Evolutionary conservation across 495 filamentous ascomycete species (phyloP).

Genomic region (Terfezia boudieri): DNA sequence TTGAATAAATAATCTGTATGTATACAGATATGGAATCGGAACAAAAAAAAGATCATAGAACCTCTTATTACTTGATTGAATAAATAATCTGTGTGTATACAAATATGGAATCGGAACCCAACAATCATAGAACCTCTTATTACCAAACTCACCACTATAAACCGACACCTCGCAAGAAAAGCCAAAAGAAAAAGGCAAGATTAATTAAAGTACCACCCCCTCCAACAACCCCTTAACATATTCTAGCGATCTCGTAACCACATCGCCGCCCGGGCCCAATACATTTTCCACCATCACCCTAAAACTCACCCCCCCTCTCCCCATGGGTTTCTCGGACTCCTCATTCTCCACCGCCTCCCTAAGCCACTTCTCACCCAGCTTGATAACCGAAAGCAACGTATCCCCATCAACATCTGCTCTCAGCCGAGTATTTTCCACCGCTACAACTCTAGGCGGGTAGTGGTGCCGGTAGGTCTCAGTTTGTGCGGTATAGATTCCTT

Average conservation of each 20-base stretch:
- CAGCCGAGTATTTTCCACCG: conserved; percentile 6
- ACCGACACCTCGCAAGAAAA: too few relatives aligned
- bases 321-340: neutral
- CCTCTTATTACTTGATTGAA: too few relatives aligned
- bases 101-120: too few relatives aligned
- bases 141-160: too few relatives aligned
- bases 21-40: too few relatives aligned
- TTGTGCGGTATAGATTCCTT: conserved; percentile 10
- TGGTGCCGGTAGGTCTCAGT: conserved; percentile 1
- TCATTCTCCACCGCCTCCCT: conserved; percentile 3
- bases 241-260: conserved; percentile 22
- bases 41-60: too few relatives aligned
- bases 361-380: conserved; percentile 13
- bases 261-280: conserved; percentile 29
- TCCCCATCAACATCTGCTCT: conserved; percentile 14
- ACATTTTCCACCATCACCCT: conserved; percentile 29
- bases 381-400: conserved; percentile 8
- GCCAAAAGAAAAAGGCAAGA: too few relatives aligned
- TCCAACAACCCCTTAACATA: conserved; percentile 27
- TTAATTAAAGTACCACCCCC: conserved; percentile 14
- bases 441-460: neutral
- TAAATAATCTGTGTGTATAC: too few relatives aligned
- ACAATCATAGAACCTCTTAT: too few relatives aligned
- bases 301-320: conserved; percentile 5
- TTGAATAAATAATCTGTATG: too few relatives aligned